Percentiles rank a stretch among this genome's conserved stretches.
phyloP scores from a whole-genome alignment of 2,329 filamentous ascomycete genomes.

The Exophiala spinifera region DNA sequence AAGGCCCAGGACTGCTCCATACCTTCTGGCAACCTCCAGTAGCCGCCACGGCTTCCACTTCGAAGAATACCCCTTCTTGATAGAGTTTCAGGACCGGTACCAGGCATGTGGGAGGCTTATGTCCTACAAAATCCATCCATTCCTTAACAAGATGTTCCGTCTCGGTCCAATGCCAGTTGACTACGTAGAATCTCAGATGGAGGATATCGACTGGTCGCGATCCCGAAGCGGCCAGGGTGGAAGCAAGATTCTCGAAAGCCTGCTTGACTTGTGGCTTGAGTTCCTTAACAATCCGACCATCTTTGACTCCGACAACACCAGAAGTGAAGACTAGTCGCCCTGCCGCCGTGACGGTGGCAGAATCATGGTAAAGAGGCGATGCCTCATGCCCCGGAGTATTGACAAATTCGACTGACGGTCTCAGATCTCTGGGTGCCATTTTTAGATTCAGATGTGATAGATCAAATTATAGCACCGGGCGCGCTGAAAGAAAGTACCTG shows the following conservation, averaged over 20 bases:
- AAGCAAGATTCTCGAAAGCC: constrained; percentile 37
- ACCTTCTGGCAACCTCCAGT: neutral
- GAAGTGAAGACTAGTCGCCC: constrained; percentile 4
- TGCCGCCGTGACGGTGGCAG: neutral
- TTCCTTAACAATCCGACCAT: constrained; percentile 35
- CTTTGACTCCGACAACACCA: neutral
- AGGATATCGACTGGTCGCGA: constrained; percentile 37
- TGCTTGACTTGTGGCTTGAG: constrained; percentile 43
- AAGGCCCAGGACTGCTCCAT: neutral
- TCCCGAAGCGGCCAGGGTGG: constrained; percentile 36
- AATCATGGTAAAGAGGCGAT: constrained; percentile 1
- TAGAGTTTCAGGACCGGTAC: constrained; percentile 43
- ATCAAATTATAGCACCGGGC: too few species aligned
- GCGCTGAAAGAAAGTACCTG: too few species aligned
- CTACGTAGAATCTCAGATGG: constrained; percentile 43
- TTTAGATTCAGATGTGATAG: neutral
- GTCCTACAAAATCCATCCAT: constrained; percentile 21
- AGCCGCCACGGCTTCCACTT: constrained; percentile 43
- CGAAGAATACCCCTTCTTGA: constrained; percentile 38
- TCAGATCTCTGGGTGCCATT: neutral
- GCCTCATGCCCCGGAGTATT: neutral
- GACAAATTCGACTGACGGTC: neutral
- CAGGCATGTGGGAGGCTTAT: constrained; percentile 43
- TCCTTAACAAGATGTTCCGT: constrained; percentile 37
- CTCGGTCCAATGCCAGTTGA: constrained; percentile 31